Conservation (phyloP, 768 basidiomycete species). For the Boletus vinaceobasis region DNA sequence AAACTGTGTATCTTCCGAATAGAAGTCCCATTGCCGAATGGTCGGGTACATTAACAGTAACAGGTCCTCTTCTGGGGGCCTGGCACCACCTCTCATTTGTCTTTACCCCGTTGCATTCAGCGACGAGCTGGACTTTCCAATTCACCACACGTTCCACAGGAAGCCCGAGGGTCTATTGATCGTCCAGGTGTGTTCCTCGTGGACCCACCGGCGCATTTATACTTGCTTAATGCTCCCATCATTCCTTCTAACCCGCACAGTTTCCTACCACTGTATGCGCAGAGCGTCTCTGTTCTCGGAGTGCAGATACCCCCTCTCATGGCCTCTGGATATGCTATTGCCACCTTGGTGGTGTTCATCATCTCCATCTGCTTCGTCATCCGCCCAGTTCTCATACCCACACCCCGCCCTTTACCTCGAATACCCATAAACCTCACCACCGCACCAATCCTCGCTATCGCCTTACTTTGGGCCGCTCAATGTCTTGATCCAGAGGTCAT, state of each 20-base stretch:
- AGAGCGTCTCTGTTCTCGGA: not conserved
- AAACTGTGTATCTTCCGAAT: too few relatives aligned
- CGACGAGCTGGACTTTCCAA: not conserved
- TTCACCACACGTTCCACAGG: not conserved
- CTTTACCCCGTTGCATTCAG: not conserved
- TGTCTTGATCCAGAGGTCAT: slow-evolving; percentile 49
- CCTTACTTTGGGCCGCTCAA: slow-evolving; percentile 53
- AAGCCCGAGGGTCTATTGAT: not conserved
- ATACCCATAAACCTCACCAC: slow-evolving; percentile 49
- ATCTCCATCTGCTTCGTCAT: slow-evolving; percentile 54
- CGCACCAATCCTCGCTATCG: slow-evolving; percentile 51
- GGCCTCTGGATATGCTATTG: slow-evolving; percentile 45
- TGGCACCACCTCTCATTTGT: too few relatives aligned
- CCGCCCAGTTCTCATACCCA: slow-evolving; percentile 40
- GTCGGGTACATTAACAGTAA: too few relatives aligned
- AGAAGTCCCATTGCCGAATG: too few relatives aligned
- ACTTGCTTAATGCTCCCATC: not conserved
- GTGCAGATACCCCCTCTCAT: slow-evolving; percentile 25
- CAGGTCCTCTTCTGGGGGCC: too few relatives aligned
- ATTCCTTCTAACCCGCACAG: not conserved
- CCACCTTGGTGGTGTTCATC: slow-evolving; percentile 51
- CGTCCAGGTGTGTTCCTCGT: not conserved
- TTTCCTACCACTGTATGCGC: not conserved
- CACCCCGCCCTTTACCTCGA: slow-evolving; percentile 31
- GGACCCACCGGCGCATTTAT: not conserved